These are phyloP conservation scores for Cladosporium halotolerans DNA, from an alignment of 2,329 filamentous ascomycete species.

Conservation along the genomic window DNA sequence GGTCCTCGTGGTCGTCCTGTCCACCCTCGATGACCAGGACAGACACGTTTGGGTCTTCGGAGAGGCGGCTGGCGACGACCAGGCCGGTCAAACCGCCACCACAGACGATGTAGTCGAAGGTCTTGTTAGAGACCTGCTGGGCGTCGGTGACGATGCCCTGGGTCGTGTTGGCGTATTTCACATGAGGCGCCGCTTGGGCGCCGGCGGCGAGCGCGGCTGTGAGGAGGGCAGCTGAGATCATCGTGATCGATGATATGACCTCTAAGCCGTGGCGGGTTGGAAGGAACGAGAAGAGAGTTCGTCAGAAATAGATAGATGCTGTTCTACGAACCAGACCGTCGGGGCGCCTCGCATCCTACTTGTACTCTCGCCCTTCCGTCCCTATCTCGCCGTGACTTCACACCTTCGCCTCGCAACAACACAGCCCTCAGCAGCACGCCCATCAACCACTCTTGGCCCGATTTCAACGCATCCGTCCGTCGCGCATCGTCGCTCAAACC, in stretches of 20 bases:
- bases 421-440: neutral
- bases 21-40: slow-evolving; percentile 29
- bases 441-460: neutral
- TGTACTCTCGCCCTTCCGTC: neutral
- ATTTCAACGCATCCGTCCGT: neutral
- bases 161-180: slow-evolving; percentile 1
- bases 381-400: neutral
- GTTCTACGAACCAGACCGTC: too few relatives aligned
- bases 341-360: too few relatives aligned
- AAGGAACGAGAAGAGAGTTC: neutral
- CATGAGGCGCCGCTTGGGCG: neutral
- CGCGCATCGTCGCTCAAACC: too few relatives aligned
- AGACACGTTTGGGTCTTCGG: slow-evolving; percentile 17
- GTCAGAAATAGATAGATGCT: neutral
- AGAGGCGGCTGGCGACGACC: slow-evolving; percentile 21
- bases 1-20: slow-evolving; percentile 15
- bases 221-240: neutral
- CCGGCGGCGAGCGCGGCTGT: neutral
- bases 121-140: neutral
- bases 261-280: too few relatives aligned
- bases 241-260: neutral
- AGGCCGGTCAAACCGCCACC: slow-evolving; percentile 25
- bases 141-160: slow-evolving; percentile 4
- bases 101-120: slow-evolving; percentile 22
- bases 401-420: neutral